Evolutionary conservation across 345 rosid genomes (phyloP).

Genomic region (Passiflora organensis): DNA sequence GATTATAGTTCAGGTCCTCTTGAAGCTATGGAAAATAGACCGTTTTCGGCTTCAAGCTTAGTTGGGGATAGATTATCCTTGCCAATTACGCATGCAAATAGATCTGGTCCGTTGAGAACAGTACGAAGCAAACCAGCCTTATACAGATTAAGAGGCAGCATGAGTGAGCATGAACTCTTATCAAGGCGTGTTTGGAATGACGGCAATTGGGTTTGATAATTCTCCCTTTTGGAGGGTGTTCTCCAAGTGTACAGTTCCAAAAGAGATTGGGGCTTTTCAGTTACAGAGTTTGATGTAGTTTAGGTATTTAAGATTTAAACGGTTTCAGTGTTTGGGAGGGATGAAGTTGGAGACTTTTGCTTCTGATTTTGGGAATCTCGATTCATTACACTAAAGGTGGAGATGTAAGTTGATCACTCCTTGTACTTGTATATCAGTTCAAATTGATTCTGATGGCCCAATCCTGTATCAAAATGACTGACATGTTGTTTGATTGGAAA

Average conservation of each 20-base stretch:
- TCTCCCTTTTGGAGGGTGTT: background rate
- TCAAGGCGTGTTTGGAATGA: conserved; percentile 36
- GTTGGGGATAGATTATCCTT: conserved; percentile 41
- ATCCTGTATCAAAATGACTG: background rate
- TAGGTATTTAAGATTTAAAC: conserved; percentile 6
- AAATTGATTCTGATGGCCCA: conserved; percentile 13
- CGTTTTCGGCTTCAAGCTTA: conserved; percentile 59
- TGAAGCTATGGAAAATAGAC: conserved; percentile 62
- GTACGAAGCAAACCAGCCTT: conserved; percentile 58
- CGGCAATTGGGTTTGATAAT: conserved; percentile 23
- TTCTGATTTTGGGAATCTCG: conserved; percentile 24
- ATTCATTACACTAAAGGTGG: conserved; percentile 36
- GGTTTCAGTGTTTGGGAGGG: conserved; percentile 10
- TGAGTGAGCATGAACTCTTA: conserved; percentile 80
- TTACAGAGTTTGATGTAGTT: background rate
- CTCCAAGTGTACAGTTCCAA: conserved; percentile 24
- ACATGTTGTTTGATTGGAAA: background rate
- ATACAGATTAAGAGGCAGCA: conserved; percentile 75
- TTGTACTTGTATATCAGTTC: conserved; percentile 18
- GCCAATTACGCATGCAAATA: conserved; percentile 61
- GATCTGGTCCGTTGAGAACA: conserved; percentile 89
- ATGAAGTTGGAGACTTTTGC: conserved; percentile 12
- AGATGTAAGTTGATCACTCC: conserved; percentile 26
- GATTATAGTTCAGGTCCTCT: conserved; percentile 88
- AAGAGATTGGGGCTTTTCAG: background rate